Evolutionary conservation across 441 rosid species (phyloP), one percentile per base, ranked within the genome.

Genomic region (Populus hybrid): DNA sequence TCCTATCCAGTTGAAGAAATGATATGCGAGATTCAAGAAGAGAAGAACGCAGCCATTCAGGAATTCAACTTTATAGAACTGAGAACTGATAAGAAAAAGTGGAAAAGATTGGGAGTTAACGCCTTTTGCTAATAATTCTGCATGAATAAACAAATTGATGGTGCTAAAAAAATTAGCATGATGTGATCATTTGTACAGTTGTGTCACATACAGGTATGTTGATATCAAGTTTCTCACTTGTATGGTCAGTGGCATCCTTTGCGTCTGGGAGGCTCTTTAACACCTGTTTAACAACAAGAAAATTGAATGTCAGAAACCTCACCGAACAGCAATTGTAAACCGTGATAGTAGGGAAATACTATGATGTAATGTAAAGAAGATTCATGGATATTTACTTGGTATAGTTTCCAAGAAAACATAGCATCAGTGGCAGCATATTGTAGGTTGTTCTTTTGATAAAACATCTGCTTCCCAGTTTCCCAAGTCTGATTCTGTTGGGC

Each of bases 341-440:
- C 11, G 46, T 9, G 34, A 40, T 16, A 11, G 38, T 35, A 40
- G 38, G 64, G 26, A n/a, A 57, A 40, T 9, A 9, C 9, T 23
- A 9, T n/a, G 4, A 19, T 64, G 67, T 7, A 6, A 10, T 11
- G 10, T 10, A n/a, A 64, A 64, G 26, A 64, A 64, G 67, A 64
- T 16, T 63, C 57, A 24, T 28, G 70, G 46, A 7, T n/a, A 57
- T 30, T 76, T 82, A 91, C 98, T 91, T 93, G 86, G 83, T 89
- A 87, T 70, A 95, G 86, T 87, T 89, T 89, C 98, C 97, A 93
- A 57, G 93, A 91, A 76, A 85, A 87, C 78, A 89, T 91, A 77
- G 98, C 97, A 87, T 95, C 98, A 0, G 95, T 93, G 70, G 98
- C 97, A 32, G 97, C 98, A 79, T 95, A 95, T 38, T 87, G 81